Base-by-base conservation (phyloP, 495 filamentous ascomycete genomes). In the Trichoderma asperelloides region DNA sequence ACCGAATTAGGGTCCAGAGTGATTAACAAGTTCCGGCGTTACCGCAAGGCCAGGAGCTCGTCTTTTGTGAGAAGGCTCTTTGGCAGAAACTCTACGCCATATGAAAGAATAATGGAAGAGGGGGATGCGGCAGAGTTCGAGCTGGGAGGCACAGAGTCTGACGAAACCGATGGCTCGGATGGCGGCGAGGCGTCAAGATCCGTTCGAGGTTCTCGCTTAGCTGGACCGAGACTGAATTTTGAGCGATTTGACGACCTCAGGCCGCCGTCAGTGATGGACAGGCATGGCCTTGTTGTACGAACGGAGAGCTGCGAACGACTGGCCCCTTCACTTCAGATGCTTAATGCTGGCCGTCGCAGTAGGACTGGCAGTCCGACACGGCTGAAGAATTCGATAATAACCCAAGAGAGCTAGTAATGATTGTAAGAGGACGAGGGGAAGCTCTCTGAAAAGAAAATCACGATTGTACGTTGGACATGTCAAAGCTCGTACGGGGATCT, bases 31-130 rank as follows among this genome's bases (percentile, higher is more conserved):
- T 66, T 92, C 65, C 76, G 85, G 1, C 76, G 81, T 12, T 82
- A 81, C 4, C 85, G 84, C 33, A 81, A 83, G 64, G 81, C 79
- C 63, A 78, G 86, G 45, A 49, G 39, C 41, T 49, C 21, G 21
- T 81, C 89, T 27, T 71, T 83, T 18, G 78, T 81, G 27, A 77
- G 77, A 28, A 87, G 91, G 64, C 83, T 91, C 25, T 85, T 87
- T 63, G 81, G 86, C 13, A 77, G 73, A 9, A 70, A 74, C 21
- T 74, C 76, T 5, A 77, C 79, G 2, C 72, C 85, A 11, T 97
- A 97, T 70, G 93, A 97, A 74, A 87, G 91, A 21, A 89, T 97
- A 15, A 77, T 96, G 63, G 92, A 97, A 75, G 89, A 91, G 68
- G 93, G 90, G 13, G 83, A 83, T 3, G 77, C 72, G 1, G 76